These are phyloP conservation scores for Termitomyces sp. DNA, from an alignment of 768 basidiomycete genomes.

Conservation along the genomic window DNA sequence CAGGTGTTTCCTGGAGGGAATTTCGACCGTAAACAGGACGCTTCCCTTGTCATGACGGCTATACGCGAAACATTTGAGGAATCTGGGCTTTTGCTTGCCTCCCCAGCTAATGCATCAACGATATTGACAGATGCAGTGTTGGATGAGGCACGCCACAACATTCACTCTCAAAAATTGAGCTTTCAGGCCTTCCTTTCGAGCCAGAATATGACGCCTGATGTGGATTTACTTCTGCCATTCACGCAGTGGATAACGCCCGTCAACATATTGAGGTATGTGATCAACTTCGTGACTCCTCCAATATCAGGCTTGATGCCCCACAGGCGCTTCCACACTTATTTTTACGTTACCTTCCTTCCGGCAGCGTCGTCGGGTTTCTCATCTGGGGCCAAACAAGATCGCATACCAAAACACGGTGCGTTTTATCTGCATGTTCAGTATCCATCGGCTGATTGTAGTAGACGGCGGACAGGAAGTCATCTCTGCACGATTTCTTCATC, in stretches of 20 bases:
- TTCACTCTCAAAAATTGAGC: conserved; percentile 48
- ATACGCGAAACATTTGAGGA: conserved; percentile 80
- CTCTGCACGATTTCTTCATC: conserved; percentile 63
- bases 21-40: conserved; percentile 57
- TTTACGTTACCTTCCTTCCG: conserved; percentile 63
- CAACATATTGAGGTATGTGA: conserved; percentile 44
- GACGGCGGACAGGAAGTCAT: conserved; percentile 73
- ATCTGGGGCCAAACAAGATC: conserved; percentile 52
- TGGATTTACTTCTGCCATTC: conserved; percentile 56
- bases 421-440: not conserved
- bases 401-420: conserved; percentile 56
- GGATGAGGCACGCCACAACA: conserved; percentile 50
- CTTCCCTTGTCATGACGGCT: conserved; percentile 55
- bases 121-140: conserved; percentile 35
- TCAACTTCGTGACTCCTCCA: not conserved
- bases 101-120: conserved; percentile 22
- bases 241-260: conserved; percentile 75
- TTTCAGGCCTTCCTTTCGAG: conserved; percentile 54
- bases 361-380: conserved; percentile 43
- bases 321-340: conserved; percentile 71
- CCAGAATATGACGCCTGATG: conserved; percentile 42
- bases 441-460: conserved; percentile 9
- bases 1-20: conserved; percentile 82
- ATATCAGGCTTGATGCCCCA: not conserved
- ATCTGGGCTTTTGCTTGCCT: conserved; percentile 62